Evolutionary conservation across 1,139 yeast species (phyloP).

Genomic region (Kodamaea derodonti): DNA sequence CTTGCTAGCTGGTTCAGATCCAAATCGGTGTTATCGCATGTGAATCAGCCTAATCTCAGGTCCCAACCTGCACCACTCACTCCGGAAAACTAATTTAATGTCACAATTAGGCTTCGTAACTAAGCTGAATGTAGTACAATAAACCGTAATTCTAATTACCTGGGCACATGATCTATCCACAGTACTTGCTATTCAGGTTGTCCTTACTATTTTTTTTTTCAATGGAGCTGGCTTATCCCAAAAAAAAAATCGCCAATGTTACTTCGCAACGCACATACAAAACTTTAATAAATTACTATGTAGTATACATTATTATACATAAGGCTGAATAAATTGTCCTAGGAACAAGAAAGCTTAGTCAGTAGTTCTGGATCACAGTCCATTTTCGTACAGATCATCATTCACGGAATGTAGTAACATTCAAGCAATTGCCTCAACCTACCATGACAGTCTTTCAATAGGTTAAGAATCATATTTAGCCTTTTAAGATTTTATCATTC

Average conservation of each 20-base stretch:
- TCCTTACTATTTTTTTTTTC: background rate
- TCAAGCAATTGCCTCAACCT: too few species aligned
- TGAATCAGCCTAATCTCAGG: background rate
- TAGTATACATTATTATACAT: background rate
- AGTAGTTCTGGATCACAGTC: background rate
- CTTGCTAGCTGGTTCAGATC: constrained; percentile 1
- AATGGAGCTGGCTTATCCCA: background rate
- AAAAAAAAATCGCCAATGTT: background rate
- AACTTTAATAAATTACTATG: background rate
- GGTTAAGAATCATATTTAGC: too few species aligned
- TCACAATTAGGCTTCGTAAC: background rate
- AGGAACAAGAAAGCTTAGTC: background rate
- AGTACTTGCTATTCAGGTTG: background rate
- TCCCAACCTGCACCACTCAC: background rate
- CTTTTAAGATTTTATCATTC: constrained; percentile 4
- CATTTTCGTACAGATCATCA: background rate
- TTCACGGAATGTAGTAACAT: too few species aligned
- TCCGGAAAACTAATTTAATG: background rate
- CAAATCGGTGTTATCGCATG: background rate
- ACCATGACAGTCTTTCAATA: too few species aligned
- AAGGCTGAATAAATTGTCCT: background rate
- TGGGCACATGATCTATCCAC: too few species aligned
- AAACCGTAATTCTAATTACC: too few species aligned
- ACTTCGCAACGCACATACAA: background rate
- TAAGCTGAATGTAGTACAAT: background rate